Evolutionary conservation across 2,329 filamentous ascomycete species (phyloP), one percentile per base, ranked within the genome.

Genomic region (Epichloe hybrida): DNA sequence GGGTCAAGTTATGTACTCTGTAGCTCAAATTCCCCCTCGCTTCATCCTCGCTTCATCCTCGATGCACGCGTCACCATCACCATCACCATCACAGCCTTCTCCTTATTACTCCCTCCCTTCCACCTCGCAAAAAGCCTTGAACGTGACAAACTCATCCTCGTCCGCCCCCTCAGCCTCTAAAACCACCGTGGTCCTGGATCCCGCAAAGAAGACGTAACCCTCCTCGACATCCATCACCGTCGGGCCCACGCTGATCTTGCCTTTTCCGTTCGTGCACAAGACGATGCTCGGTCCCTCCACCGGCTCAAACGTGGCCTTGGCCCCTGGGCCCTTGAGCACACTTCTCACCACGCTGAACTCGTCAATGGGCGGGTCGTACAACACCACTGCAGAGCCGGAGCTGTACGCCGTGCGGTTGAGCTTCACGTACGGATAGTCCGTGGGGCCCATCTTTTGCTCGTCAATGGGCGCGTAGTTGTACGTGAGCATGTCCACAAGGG

Each of bases 321-420:
- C 80, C 2, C 82, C 85, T 0, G 74, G 72, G 17, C 73, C 75
- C 57, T 83, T 84, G 37, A 98, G 72, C 11, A 85, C 79, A 0
- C 86, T 85, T 61, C 88, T 83, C 45, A 96, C 80, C 15, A 98
- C 91, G 57, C 83, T 85, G 67, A 98, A 98, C 65, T 98, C 93
- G 49, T 95, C 88, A 56, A 98, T 98, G 0, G 93, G 93, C 0
- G 93, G 93, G 62, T 98, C 87, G 67, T 98, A 98, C 15, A 97
- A 77, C 9, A 79, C 72, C 3, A 81, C 79, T 6, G 80, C 74
- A 2, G 87, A 91, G 47, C 75, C 80, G 5, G 85, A 88, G 55
- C 80, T 86, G 70, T 95, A 96, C 6, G 84, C 89, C 0, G 75
- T 69, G n/a, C 81, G 79, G 66, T 95, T 94, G 50, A 96, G 74